A percentile compares a stretch with the other conserved stretches of the same genome.
These are phyloP conservation scores for Aspergillus neotritici DNA, from an alignment of 2,329 filamentous ascomycete genomes.

Conservation along the genomic window DNA sequence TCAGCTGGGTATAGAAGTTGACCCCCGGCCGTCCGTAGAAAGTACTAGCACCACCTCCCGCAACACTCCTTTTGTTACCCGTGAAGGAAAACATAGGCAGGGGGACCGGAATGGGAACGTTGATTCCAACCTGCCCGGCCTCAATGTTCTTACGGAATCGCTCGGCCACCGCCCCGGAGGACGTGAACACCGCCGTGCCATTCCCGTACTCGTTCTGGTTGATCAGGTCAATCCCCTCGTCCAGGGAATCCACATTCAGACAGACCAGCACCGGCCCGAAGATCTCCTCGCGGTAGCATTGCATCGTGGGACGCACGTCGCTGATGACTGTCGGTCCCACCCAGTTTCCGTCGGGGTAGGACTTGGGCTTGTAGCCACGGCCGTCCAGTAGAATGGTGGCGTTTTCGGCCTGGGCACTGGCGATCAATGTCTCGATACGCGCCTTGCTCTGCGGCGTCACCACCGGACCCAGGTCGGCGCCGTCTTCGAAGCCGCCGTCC, in stretches of 20 bases:
- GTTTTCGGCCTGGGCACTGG: conserved; percentile 54
- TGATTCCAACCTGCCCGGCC: conserved; percentile 59
- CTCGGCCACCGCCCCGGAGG: conserved; percentile 51
- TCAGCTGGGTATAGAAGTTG: conserved; percentile 87
- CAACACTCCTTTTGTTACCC: conserved; percentile 75
- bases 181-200: conserved; percentile 58
- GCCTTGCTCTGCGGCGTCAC: conserved; percentile 55
- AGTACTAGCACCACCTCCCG: conserved; percentile 79
- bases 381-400: conserved; percentile 57
- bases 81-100: conserved; percentile 57
- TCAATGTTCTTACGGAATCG: conserved; percentile 58
- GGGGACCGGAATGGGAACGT: conserved; percentile 57
- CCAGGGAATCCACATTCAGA: conserved; percentile 51
- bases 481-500: conserved; percentile 55
- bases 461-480: conserved; percentile 54
- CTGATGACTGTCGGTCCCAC: conserved; percentile 57
- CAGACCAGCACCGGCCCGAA: conserved; percentile 59
- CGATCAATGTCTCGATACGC: conserved; percentile 54
- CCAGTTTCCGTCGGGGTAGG: conserved; percentile 57
- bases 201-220: conserved; percentile 61
- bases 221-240: conserved; percentile 56
- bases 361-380: conserved; percentile 52
- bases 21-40: conserved; percentile 88
- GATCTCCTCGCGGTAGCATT: conserved; percentile 59
- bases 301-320: conserved; percentile 57